A percentile compares a stretch with the other conserved stretches of the same genome.
phyloP scores from a whole-genome alignment of 2,329 filamentous ascomycete genomes.

The Colletotrichum spaethianum region DNA sequence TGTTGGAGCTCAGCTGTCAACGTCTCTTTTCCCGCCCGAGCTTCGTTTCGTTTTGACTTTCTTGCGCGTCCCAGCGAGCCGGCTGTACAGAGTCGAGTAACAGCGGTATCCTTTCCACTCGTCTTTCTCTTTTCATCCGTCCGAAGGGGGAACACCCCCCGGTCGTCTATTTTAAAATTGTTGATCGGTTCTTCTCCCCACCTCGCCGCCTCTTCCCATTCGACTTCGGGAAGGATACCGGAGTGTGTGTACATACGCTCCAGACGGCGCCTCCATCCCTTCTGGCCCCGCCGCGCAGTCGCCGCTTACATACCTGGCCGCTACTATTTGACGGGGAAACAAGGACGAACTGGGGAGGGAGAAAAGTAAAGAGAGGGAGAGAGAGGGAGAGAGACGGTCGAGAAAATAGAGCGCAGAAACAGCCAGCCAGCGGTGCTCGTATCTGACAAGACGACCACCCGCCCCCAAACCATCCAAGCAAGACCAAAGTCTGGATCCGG shows the following conservation, averaged over 20 bases:
- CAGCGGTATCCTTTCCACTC: neutral
- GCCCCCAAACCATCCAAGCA: neutral
- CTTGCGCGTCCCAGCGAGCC: neutral
- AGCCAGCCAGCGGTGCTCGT: neutral
- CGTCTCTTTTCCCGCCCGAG: neutral
- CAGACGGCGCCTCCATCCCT: neutral
- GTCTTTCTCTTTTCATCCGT: neutral
- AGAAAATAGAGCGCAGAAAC: neutral
- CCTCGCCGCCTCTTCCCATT: neutral
- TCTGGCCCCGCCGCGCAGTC: neutral
- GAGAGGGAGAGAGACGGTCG: neutral
- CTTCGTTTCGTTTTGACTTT: constrained; percentile 3
- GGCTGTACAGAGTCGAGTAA: no score
- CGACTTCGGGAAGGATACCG: no score
- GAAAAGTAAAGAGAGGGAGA: constrained; percentile 1
- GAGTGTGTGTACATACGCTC: neutral
- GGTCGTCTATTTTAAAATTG: neutral
- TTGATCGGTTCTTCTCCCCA: neutral
- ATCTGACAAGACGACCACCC: constrained; percentile 4
- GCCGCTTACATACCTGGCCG: constrained; percentile 16
- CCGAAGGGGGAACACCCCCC: neutral
- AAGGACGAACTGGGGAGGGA: neutral
- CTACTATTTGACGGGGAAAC: constrained; percentile 6
- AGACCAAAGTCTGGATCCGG: neutral
- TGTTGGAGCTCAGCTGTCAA: constrained; percentile 15